Conservation (phyloP, 768 basidiomycete species). For the Epithele typhae region DNA sequence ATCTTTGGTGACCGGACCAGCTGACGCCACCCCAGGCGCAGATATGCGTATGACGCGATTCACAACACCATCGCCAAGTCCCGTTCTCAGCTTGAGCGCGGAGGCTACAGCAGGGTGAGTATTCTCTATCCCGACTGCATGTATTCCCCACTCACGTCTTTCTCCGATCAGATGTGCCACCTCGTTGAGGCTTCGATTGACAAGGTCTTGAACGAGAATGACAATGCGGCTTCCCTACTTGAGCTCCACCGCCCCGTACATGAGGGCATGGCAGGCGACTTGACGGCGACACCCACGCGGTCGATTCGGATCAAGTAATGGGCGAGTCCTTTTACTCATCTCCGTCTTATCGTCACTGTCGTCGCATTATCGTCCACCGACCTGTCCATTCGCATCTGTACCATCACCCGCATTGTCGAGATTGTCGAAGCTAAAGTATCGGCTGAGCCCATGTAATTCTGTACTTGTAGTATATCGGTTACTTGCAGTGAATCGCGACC, state of each 20-base stretch:
- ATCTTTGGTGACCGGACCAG: neutral
- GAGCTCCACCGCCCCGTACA: slow-evolving; percentile 43
- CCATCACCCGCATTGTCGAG: slow-evolving; percentile 10
- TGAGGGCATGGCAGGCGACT: slow-evolving; percentile 28
- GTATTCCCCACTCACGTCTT: neutral
- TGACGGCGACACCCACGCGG: slow-evolving; percentile 26
- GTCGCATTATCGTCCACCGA: neutral
- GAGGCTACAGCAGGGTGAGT: slow-evolving; percentile 52
- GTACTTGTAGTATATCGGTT: slow-evolving; percentile 7
- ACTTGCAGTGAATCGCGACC: neutral
- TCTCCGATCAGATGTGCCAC: slow-evolving; percentile 52
- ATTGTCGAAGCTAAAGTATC: slow-evolving; percentile 4
- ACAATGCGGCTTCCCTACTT: slow-evolving; percentile 64
- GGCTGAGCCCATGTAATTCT: slow-evolving; percentile 6
- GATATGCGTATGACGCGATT: slow-evolving; percentile 76
- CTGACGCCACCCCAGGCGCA: slow-evolving; percentile 43
- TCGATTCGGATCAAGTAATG: slow-evolving; percentile 42
- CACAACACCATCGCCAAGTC: slow-evolving; percentile 76
- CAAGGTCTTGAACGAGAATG: slow-evolving; percentile 62
- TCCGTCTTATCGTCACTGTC: neutral
- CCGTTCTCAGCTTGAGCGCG: slow-evolving; percentile 56
- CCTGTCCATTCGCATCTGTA: slow-evolving; percentile 19
- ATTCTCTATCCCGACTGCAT: neutral
- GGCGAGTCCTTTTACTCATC: too few relatives aligned
- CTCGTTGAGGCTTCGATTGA: slow-evolving; percentile 68